These are phyloP conservation scores for Citrus inodora DNA, from an alignment of 345 rosid genomes.

Conservation along the genomic window DNA sequence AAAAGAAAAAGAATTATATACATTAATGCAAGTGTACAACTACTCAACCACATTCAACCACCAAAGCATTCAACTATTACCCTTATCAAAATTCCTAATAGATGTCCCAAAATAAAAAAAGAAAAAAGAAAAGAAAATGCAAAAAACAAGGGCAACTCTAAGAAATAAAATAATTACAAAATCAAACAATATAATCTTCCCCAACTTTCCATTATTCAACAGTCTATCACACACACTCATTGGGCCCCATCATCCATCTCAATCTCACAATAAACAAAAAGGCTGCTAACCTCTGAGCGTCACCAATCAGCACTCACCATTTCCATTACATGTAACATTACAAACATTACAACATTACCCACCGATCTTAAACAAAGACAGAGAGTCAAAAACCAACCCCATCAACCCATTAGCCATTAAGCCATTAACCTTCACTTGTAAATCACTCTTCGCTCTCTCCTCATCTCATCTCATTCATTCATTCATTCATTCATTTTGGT, in stretches of 20 bases:
- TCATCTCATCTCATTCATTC: not conserved
- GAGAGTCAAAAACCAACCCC: conserved; percentile 31
- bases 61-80: not conserved
- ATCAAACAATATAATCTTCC: not conserved
- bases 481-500: not conserved
- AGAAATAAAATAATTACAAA: not conserved
- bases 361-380: no score
- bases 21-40: no score
- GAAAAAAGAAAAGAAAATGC: no score
- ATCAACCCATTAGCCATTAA: not conserved
- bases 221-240: not conserved
- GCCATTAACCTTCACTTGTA: conserved; percentile 14
- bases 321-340: not conserved
- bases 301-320: conserved; percentile 1
- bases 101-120: not conserved
- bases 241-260: not conserved
- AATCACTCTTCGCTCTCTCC: conserved; percentile 7
- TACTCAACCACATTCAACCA: no score
- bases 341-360: not conserved
- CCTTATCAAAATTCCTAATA: not conserved
- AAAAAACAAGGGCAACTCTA: not conserved
- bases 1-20: no score
- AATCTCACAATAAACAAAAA: not conserved
- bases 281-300: conserved; percentile 28
- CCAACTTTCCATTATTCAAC: not conserved